A percentile compares a stretch with the other conserved stretches of the same genome.
phyloP scores from a whole-genome alignment of 2,329 filamentous ascomycete species.

The Epichloe elymi region DNA sequence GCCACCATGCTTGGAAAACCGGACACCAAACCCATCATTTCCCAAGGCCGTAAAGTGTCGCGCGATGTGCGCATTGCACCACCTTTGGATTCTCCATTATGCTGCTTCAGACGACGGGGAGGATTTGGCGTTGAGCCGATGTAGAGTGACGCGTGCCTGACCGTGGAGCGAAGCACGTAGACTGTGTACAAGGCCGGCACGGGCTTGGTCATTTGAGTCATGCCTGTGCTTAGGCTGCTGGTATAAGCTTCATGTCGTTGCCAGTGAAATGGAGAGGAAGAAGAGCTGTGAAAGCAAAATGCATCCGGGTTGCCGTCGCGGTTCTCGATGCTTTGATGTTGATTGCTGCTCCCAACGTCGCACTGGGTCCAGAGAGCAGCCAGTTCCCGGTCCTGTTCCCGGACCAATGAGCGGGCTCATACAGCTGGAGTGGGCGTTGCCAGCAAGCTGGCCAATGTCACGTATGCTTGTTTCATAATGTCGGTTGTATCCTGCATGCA shows the following conservation, averaged over 20 bases:
- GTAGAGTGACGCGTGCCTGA: conserved; percentile 61
- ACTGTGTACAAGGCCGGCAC: conserved; percentile 89
- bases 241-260: neutral
- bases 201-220: conserved; percentile 33
- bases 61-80: conserved; percentile 68
- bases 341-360: neutral
- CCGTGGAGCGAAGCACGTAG: conserved; percentile 77
- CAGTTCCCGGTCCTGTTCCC: too few species aligned
- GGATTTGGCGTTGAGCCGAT: conserved; percentile 89
- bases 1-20: conserved; percentile 81
- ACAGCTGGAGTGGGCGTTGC: too few species aligned
- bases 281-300: neutral
- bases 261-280: neutral
- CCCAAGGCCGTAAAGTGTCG: conserved; percentile 65
- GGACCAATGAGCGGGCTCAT: too few species aligned
- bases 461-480: too few species aligned
- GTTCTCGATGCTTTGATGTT: neutral
- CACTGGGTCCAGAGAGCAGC: too few species aligned
- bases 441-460: too few species aligned
- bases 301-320: neutral
- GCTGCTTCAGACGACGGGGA: conserved; percentile 69
- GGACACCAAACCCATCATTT: conserved; percentile 75
- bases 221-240: conserved; percentile 13
- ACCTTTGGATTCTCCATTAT: conserved; percentile 75
- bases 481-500: too few species aligned